phyloP scores from a whole-genome alignment of 176 grass and related monocot genomes.

The Bothriochloa decipiens region DNA sequence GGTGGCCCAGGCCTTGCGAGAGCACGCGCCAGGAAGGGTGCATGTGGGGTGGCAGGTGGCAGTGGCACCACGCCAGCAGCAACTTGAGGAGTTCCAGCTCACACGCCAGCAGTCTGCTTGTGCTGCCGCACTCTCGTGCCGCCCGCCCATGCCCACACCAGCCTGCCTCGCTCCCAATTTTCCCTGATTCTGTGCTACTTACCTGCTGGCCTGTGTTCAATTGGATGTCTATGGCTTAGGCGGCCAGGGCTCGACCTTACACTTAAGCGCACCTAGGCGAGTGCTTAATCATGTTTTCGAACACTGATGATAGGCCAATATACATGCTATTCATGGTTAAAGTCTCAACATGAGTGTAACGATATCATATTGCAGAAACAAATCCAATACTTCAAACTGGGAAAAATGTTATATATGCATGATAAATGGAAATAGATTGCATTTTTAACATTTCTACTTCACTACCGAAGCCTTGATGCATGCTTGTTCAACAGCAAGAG shows the following conservation, averaged over 20 bases:
- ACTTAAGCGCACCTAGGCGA: not conserved
- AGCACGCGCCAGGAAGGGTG: not conserved
- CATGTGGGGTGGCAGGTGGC: not conserved
- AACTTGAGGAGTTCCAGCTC: not conserved
- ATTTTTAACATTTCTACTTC: constrained; percentile 15
- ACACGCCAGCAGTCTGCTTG: not conserved
- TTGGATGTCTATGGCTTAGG: not conserved
- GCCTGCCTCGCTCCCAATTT: not conserved
- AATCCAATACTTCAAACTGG: not conserved
- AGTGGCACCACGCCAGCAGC: not conserved
- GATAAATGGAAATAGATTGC: constrained; percentile 17
- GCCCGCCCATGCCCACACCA: not conserved
- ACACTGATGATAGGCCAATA: not conserved
- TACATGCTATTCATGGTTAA: constrained; percentile 11
- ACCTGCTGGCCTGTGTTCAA: not conserved
- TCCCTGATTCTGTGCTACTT: not conserved
- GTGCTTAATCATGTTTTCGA: not conserved
- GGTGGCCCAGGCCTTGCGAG: not conserved
- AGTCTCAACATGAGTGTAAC: not conserved
- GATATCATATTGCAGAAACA: constrained; percentile 18
- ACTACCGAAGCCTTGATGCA: constrained; percentile 7
- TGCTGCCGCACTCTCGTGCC: not conserved
- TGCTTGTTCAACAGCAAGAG: not conserved
- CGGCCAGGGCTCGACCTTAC: not conserved
- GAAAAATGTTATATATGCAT: not conserved